Conservation (phyloP, 169 alveolate species). For the Plasmodium coatneyi region DNA sequence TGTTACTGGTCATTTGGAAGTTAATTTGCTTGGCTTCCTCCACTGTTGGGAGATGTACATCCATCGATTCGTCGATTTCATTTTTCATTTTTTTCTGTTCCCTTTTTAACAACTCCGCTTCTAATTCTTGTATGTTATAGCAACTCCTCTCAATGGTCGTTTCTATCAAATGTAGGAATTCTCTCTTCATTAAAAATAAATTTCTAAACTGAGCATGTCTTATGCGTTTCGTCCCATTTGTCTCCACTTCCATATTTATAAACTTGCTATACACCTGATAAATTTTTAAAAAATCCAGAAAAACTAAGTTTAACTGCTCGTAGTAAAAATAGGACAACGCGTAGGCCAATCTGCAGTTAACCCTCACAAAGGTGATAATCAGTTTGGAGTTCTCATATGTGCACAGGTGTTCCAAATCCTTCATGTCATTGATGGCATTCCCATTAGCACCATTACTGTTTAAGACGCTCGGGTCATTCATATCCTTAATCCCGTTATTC, state of each 20-base stretch:
- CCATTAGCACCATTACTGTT: not conserved
- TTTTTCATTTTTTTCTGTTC: slow-evolving; percentile 71
- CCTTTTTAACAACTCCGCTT: slow-evolving; percentile 65
- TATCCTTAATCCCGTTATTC: slow-evolving; percentile 43
- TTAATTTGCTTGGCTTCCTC: slow-evolving; percentile 75
- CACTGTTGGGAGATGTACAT: slow-evolving; percentile 62
- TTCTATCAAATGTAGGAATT: slow-evolving; percentile 83
- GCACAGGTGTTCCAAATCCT: slow-evolving; percentile 60
- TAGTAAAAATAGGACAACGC: slow-evolving; percentile 67
- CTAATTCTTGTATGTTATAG: slow-evolving; percentile 74
- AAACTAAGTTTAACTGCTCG: slow-evolving; percentile 63
- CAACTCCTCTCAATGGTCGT: slow-evolving; percentile 80
- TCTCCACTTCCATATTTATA: slow-evolving; percentile 82
- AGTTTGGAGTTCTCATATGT: slow-evolving; percentile 66
- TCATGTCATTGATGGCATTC: slow-evolving; percentile 21
- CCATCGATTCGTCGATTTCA: slow-evolving; percentile 59
- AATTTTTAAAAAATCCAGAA: slow-evolving; percentile 76
- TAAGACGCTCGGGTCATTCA: slow-evolving; percentile 3
- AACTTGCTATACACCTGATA: slow-evolving; percentile 84
- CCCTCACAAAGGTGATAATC: slow-evolving; percentile 72
- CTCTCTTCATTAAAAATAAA: slow-evolving; percentile 78
- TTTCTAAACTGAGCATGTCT: slow-evolving; percentile 73
- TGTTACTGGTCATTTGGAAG: slow-evolving; percentile 79
- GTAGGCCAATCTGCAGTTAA: slow-evolving; percentile 74
- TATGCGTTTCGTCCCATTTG: slow-evolving; percentile 78